A percentile compares a stretch with the other conserved stretches of the same genome.
Conservation (phyloP, 1,139 yeast species). For the Blastobotrys arbuscula region DNA sequence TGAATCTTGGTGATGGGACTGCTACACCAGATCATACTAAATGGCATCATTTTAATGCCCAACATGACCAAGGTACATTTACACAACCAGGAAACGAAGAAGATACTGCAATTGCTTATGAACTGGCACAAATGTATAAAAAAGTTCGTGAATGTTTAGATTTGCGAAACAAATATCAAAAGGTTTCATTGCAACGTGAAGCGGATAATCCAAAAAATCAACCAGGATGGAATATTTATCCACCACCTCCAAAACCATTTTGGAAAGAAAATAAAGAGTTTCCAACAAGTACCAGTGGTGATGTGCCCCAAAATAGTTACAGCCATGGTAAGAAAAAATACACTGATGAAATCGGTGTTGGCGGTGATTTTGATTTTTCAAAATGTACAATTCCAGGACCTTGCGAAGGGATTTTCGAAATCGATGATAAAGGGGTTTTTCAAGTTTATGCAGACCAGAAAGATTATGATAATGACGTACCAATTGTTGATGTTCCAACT, state of each 20-base stretch:
- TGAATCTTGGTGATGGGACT: slow-evolving; percentile 15
- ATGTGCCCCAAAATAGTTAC: background rate
- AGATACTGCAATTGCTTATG: slow-evolving; percentile 60
- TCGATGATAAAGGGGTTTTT: slow-evolving; percentile 62
- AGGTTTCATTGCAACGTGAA: slow-evolving; percentile 65
- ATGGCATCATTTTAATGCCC: slow-evolving; percentile 20
- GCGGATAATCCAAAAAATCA: slow-evolving; percentile 77
- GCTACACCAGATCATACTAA: slow-evolving; percentile 5
- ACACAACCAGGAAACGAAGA: slow-evolving; percentile 36
- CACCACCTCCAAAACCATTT: slow-evolving; percentile 90
- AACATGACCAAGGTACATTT: slow-evolving; percentile 27
- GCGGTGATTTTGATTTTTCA: slow-evolving; percentile 54
- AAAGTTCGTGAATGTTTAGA: slow-evolving; percentile 70
- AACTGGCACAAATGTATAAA: slow-evolving; percentile 61
- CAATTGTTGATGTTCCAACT: slow-evolving; percentile 62
- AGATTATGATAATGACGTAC: slow-evolving; percentile 28
- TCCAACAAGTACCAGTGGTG: slow-evolving; percentile 2
- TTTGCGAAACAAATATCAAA: slow-evolving; percentile 71
- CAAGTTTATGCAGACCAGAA: slow-evolving; percentile 48
- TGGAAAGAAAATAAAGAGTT: slow-evolving; percentile 46
- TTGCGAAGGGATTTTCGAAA: slow-evolving; percentile 44
- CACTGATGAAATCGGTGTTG: slow-evolving; percentile 28
- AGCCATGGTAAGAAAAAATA: slow-evolving; percentile 17
- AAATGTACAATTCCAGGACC: slow-evolving; percentile 62
- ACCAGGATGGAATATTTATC: slow-evolving; percentile 71